A percentile compares a stretch with the other conserved stretches of the same genome.
Evolutionary conservation across 2,329 filamentous ascomycete species (phyloP).

Genomic region (Colletotrichum horii): DNA sequence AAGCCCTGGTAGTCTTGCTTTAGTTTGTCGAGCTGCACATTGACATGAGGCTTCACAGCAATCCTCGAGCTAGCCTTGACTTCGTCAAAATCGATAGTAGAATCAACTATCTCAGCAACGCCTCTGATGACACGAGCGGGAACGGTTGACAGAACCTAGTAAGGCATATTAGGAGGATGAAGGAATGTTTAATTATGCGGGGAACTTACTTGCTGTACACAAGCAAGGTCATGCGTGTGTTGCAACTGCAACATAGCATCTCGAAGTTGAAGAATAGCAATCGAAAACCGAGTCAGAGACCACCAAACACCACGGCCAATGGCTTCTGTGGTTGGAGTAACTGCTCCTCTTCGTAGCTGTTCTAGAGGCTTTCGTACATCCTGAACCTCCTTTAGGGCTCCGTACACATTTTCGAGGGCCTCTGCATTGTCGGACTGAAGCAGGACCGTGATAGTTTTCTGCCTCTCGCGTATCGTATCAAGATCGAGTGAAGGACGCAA

Average conservation of each 20-base stretch:
- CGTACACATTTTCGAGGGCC: constrained; percentile 58
- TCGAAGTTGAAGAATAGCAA: constrained; percentile 72
- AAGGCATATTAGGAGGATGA: neutral
- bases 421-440: constrained; percentile 70
- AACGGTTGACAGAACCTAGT: constrained; percentile 64
- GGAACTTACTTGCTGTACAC: constrained; percentile 57
- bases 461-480: constrained; percentile 71
- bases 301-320: constrained; percentile 75
- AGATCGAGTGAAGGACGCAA: constrained; percentile 77
- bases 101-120: constrained; percentile 73
- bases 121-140: constrained; percentile 63
- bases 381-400: constrained; percentile 72
- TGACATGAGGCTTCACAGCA: constrained; percentile 74
- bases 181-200: neutral
- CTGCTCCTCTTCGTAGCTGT: constrained; percentile 80
- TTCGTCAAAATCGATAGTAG: constrained; percentile 80
- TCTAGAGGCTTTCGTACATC: constrained; percentile 74
- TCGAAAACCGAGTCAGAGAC: constrained; percentile 71
- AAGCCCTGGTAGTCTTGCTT: constrained; percentile 82
- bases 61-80: constrained; percentile 75
- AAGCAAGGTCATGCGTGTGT: constrained; percentile 54
- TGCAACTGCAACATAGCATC: constrained; percentile 65
- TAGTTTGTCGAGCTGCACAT: constrained; percentile 76
- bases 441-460: constrained; percentile 72
- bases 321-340: constrained; percentile 52